phyloP scores from a whole-genome alignment of 495 filamentous ascomycete genomes.

The Astrothelium subdiscretum region DNA sequence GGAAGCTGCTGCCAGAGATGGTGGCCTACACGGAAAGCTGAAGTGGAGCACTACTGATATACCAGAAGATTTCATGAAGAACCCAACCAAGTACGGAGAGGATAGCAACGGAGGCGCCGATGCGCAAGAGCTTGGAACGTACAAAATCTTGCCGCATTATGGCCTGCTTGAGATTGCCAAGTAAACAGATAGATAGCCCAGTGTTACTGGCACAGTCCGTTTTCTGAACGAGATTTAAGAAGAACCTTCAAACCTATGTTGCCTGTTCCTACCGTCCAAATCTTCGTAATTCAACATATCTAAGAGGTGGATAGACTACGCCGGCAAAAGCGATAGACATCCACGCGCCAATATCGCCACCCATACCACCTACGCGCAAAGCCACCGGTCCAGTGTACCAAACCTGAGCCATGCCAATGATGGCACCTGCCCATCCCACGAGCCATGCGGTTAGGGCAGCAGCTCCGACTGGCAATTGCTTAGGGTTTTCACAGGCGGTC shows the following conservation, averaged over 20 bases:
- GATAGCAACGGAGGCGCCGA: constrained; percentile 2
- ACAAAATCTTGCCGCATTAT: constrained; percentile 1
- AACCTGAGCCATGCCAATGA: constrained; percentile 56
- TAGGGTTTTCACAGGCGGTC: constrained; percentile 46
- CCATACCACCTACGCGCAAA: constrained; percentile 28
- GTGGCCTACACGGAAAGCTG: constrained; percentile 14
- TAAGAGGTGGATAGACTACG: constrained; percentile 3
- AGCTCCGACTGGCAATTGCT: constrained; percentile 49
- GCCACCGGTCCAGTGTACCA: constrained; percentile 60
- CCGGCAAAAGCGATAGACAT: constrained; percentile 6
- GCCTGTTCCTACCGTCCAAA: constrained; percentile 2
- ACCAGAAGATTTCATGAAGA: constrained; percentile 6
- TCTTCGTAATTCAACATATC: constrained; percentile 3
- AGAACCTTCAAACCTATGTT: background rate
- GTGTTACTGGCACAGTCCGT: background rate
- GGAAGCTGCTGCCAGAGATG: constrained; percentile 17
- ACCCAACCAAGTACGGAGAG: constrained; percentile 6
- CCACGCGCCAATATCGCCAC: constrained; percentile 17
- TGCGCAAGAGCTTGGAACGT: constrained; percentile 1
- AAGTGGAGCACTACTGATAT: constrained; percentile 12
- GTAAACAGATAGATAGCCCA: background rate
- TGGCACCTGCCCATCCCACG: constrained; percentile 57
- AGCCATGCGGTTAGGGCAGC: constrained; percentile 52
- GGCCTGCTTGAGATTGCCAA: constrained; percentile 5
- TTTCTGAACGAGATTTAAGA: background rate